phyloP scores from a whole-genome alignment of 2,329 filamentous ascomycete genomes.

The Ceratocystis diversiconidia region DNA sequence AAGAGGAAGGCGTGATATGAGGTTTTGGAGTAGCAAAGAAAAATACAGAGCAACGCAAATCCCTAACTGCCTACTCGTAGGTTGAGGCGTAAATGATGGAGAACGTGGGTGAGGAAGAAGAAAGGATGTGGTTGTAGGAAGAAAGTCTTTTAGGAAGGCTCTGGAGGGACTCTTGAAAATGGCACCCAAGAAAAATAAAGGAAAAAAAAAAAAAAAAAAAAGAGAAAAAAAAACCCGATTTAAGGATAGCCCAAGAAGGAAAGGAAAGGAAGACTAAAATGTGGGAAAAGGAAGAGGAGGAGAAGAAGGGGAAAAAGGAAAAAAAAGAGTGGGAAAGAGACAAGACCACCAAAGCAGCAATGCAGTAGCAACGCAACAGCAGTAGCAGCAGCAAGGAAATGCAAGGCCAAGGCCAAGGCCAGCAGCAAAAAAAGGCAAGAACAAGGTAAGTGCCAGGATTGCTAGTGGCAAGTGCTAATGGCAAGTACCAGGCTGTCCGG shows the following conservation, averaged over 20 bases:
- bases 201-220: background rate
- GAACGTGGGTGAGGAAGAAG: background rate
- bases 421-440: background rate
- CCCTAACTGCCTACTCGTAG: background rate
- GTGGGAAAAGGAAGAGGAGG: background rate
- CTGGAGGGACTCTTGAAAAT: background rate
- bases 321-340: conserved; percentile 3
- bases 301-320: background rate
- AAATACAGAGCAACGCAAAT: background rate
- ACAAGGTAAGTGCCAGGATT: background rate
- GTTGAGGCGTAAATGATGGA: conserved; percentile 7
- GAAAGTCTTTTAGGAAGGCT: background rate
- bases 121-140: conserved; percentile 1
- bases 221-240: background rate
- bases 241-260: conserved; percentile 3
- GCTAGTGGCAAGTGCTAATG: background rate
- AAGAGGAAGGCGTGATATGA: background rate
- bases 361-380: background rate
- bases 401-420: background rate
- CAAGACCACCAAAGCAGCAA: background rate
- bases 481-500: background rate
- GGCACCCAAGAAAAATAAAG: background rate
- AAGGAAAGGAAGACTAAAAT: conserved; percentile 9
- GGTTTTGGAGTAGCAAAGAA: background rate
- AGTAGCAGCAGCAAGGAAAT: background rate